Evolutionary conservation across 768 basidiomycete species (phyloP).

Genomic region (Candolleomyces eurysporus): DNA sequence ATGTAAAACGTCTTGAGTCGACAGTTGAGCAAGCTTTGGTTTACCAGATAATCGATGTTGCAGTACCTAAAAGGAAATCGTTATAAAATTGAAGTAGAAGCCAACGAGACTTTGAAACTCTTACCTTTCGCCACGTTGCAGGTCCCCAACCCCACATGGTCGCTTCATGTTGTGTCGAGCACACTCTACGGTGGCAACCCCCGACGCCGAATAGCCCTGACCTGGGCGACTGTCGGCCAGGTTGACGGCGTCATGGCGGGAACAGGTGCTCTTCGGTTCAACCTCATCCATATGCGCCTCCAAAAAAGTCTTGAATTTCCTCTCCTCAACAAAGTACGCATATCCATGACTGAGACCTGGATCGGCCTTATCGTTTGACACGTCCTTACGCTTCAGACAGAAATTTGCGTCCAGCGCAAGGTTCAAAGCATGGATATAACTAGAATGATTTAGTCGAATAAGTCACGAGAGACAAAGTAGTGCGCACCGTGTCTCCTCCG

Average conservation of each 20-base stretch:
- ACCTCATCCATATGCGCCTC: not conserved
- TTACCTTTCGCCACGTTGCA: constrained; percentile 28
- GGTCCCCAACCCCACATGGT: constrained; percentile 23
- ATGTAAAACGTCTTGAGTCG: constrained; percentile 11
- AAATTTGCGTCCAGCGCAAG: constrained; percentile 4
- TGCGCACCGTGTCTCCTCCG: not conserved
- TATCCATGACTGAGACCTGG: constrained; percentile 10
- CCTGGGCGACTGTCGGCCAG: constrained; percentile 16
- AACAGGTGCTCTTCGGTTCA: constrained; percentile 22
- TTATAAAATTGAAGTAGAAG: too few relatives aligned
- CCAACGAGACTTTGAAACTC: too few relatives aligned
- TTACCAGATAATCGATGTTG: constrained; percentile 27
- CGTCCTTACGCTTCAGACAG: not conserved
- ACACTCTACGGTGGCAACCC: constrained; percentile 27
- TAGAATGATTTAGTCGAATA: not conserved
- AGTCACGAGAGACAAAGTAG: too few relatives aligned
- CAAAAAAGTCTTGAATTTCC: constrained; percentile 7
- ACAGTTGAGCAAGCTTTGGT: not conserved
- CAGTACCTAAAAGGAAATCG: constrained; percentile 16
- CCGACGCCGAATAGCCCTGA: constrained; percentile 21
- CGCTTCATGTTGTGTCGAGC: constrained; percentile 27
- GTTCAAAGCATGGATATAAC: not conserved
- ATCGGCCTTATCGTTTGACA: constrained; percentile 5
- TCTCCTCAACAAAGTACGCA: constrained; percentile 13
- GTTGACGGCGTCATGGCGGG: constrained; percentile 26